Base-by-base conservation (phyloP, 2,329 filamentous ascomycete genomes). In the Fusarium subglutinans region DNA sequence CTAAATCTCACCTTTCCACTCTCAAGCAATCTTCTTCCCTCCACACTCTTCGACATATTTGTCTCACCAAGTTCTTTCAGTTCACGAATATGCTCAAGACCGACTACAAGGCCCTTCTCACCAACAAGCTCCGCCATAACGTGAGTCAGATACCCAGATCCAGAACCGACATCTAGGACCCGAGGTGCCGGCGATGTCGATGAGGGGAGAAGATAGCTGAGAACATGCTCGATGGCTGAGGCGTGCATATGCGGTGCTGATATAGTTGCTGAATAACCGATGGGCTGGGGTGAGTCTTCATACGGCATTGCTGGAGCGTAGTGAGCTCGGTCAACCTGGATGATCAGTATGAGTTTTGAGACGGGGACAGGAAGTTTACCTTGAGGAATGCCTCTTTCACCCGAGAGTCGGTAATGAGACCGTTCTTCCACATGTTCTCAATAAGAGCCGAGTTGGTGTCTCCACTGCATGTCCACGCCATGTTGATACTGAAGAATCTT, bases 401-500 rank as follows among this genome's bases (percentile, higher is more conserved):
- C 30, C 88, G 85, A 8, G 89, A 83, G 70, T 91, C 89, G n/a
- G 87, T 91, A 75, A 98, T 95, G 60, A 98, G 86, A 7, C 88
- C 88, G 77, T 93, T 90, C 45, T 84, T 86, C 81, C 86, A 91
- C 65, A 99, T 87, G 81, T 98, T 98, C 76, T 92, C 88, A 70
- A 98, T 87, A 55, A 99, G 87, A 64, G 91, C 91, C 45, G 84
- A 83, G 81, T 98, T 98, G 35, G 90, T 90, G 9, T 84, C 84
- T 69, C 94, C 96, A 12, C 92, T 93, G 82, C 93, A 94, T 75
- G 90, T 90, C 96, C 96, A 99, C 68, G 96, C 95, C 96, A 99
- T 98, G 68, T 68, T 82, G 77, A 81, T 67, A 24, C 43, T 53
- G 15, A 47, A 60, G 57, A 56, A 58, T 28, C 44, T 53, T n/a